These are phyloP conservation scores for Mucor sp. DNA, from an alignment of 371 early-diverging fungal genomes.

Conservation along the genomic window DNA sequence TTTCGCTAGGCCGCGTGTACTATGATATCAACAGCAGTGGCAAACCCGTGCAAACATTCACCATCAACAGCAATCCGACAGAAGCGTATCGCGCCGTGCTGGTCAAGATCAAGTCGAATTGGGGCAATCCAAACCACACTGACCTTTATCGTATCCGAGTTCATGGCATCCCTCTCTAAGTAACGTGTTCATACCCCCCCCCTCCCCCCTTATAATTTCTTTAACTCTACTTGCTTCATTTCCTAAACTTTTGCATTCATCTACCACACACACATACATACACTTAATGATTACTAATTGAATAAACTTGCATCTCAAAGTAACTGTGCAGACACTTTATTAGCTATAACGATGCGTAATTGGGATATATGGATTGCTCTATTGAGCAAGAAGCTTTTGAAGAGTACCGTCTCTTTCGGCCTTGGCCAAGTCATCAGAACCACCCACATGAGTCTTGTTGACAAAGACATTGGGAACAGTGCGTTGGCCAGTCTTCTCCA, in stretches of 20 bases:
- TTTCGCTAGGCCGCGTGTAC: conserved; percentile 9
- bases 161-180: conserved; percentile 54
- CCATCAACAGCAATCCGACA: conserved; percentile 23
- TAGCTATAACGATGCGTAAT: too few relatives aligned
- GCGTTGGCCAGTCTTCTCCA: conserved; percentile 68
- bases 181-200: neutral
- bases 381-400: conserved; percentile 37
- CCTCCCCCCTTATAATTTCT: neutral
- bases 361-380: neutral
- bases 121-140: conserved; percentile 75
- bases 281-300: neutral
- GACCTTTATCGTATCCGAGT: conserved; percentile 82
- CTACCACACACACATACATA: neutral
- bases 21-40: conserved; percentile 26
- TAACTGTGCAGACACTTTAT: too few relatives aligned
- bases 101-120: conserved; percentile 66
- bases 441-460: conserved; percentile 75
- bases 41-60: conserved; percentile 41
- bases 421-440: conserved; percentile 65
- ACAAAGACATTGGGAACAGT: conserved; percentile 92
- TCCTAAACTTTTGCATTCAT: neutral
- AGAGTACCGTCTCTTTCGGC: conserved; percentile 57
- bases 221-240: neutral
- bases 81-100: conserved; percentile 31
- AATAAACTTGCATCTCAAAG: neutral